phyloP scores from a whole-genome alignment of 2,329 filamentous ascomycete genomes.

The Catunica adiposa region DNA sequence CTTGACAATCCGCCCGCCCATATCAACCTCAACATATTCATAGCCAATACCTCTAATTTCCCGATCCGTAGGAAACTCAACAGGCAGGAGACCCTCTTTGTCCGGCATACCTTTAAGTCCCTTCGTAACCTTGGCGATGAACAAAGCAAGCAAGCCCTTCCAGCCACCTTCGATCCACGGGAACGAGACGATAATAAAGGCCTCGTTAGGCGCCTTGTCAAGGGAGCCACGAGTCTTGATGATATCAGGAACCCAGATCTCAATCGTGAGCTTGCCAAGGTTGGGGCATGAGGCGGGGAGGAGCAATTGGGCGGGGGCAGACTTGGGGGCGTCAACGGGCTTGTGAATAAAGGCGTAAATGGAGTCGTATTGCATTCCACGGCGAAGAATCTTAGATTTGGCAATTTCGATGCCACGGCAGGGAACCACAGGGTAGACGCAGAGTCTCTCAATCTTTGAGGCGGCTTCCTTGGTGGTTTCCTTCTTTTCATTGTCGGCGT shows the following conservation, averaged over 20 bases:
- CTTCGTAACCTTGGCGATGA: conserved; percentile 35
- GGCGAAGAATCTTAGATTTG: conserved; percentile 44
- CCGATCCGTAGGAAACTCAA: conserved; percentile 39
- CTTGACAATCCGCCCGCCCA: conserved; percentile 43
- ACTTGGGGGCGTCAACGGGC: conserved; percentile 21
- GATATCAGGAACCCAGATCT: conserved; percentile 53
- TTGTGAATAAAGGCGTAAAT: conserved; percentile 69
- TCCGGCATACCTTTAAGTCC: conserved; percentile 36
- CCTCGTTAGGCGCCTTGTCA: conserved; percentile 24
- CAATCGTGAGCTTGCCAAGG: conserved; percentile 51
- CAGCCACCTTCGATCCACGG: conserved; percentile 33
- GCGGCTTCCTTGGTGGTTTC: conserved; percentile 17
- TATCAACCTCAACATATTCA: conserved; percentile 39
- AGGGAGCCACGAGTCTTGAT: conserved; percentile 34
- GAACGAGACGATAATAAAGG: conserved; percentile 51
- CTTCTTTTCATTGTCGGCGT: not conserved
- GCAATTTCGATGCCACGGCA: conserved; percentile 61
- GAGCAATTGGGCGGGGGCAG: conserved; percentile 16
- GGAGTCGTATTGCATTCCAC: conserved; percentile 63
- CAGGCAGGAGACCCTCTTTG: conserved; percentile 49
- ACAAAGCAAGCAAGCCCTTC: conserved; percentile 29
- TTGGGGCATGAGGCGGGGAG: conserved; percentile 7
- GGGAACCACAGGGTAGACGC: conserved; percentile 71
- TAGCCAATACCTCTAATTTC: conserved; percentile 46
- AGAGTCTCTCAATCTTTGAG: conserved; percentile 40